Conservation (phyloP, 768 basidiomycete genomes). For the Leucosporidium creatinivorum region DNA sequence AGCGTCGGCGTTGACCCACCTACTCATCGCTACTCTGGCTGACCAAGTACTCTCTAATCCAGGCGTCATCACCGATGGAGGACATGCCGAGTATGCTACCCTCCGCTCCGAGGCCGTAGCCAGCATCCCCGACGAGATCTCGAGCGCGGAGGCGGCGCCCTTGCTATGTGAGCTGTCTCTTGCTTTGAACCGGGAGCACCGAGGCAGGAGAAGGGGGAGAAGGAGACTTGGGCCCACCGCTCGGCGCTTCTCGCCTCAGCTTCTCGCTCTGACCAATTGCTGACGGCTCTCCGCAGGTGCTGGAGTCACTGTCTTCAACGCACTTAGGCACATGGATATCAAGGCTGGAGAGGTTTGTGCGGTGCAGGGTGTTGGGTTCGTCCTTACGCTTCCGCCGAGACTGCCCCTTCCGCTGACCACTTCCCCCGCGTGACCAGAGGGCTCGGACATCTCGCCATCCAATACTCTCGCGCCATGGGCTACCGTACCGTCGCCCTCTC, state of each 20-base stretch:
- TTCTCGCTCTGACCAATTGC: too few relatives aligned
- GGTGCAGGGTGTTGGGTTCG: constrained; percentile 42
- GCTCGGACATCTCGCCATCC: constrained; percentile 43
- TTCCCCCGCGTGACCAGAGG: constrained; percentile 21
- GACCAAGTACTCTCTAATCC: not conserved
- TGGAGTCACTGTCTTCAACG: constrained; percentile 45
- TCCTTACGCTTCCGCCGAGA: not conserved
- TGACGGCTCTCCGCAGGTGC: not conserved
- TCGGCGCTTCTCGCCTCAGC: too few relatives aligned
- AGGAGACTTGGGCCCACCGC: too few relatives aligned
- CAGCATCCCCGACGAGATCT: constrained; percentile 23
- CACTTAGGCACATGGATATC: constrained; percentile 40
- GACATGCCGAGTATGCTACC: constrained; percentile 37
- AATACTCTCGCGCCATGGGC: constrained; percentile 44
- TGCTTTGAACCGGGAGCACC: too few relatives aligned
- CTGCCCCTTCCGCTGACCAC: not conserved
- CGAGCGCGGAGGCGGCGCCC: constrained; percentile 30
- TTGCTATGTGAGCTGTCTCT: constrained; percentile 10
- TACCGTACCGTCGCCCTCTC: constrained; percentile 44
- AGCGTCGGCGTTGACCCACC: too few relatives aligned
- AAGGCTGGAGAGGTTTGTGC: constrained; percentile 43
- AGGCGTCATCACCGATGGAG: constrained; percentile 18
- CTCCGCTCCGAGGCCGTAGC: constrained; percentile 32
- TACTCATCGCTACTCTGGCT: too few relatives aligned
- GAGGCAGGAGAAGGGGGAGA: too few relatives aligned